These are phyloP conservation scores for Sabuloglossum arenarium DNA, from an alignment of 495 filamentous ascomycete genomes.

Conservation along the genomic window DNA sequence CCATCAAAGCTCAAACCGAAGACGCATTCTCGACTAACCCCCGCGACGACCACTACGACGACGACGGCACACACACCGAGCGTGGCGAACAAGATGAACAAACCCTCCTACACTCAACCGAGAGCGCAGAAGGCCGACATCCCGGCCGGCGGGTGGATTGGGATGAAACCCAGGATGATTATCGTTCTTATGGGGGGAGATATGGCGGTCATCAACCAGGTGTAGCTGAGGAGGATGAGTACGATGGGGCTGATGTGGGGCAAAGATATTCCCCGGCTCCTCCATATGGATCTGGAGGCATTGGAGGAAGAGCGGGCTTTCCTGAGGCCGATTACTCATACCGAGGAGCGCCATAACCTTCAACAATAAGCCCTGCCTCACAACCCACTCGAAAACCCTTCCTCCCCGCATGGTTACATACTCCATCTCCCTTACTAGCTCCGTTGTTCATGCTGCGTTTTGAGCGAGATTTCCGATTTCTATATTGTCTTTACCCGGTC, in stretches of 20 bases:
- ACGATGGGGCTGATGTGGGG: not conserved
- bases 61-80: not conserved
- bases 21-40: conserved; percentile 12
- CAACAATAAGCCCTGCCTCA: too few species aligned
- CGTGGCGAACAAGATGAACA: not conserved
- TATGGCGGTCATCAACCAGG: not conserved
- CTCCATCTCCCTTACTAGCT: too few species aligned
- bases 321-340: conserved; percentile 7
- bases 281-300: conserved; percentile 12
- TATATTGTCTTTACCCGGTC: too few species aligned
- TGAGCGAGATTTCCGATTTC: too few species aligned
- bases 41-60: not conserved
- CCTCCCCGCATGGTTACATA: too few species aligned
- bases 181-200: not conserved
- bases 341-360: conserved; percentile 8
- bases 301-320: conserved; percentile 7
- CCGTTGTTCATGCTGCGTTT: too few species aligned
- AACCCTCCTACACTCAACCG: not conserved
- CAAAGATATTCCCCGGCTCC: not conserved
- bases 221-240: not conserved
- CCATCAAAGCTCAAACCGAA: conserved; percentile 14
- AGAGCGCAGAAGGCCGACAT: not conserved
- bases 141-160: not conserved
- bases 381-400: too few species aligned
- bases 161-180: not conserved